Base-by-base conservation (phyloP, 108 stramenopile species). In the Cyclotella sp. region DNA sequence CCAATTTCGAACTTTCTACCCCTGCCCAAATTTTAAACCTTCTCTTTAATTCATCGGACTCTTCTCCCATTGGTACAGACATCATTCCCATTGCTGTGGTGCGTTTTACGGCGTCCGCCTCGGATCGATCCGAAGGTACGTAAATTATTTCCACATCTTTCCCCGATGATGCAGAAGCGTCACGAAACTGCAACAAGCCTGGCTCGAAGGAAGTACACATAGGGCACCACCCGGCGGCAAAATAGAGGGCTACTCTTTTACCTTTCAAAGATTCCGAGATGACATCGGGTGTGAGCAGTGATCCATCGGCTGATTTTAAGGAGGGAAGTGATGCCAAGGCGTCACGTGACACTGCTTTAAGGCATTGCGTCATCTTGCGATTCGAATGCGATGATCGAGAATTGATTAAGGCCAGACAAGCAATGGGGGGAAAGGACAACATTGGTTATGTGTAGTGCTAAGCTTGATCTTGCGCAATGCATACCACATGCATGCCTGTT, bases 151-250 rank as follows among this genome's bases (percentile, higher is more conserved):
- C 83, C 8, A 91, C 47, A 3, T 76, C 61, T 45, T 82, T 77
- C 14, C 75, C 79, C 14, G 85, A 77, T 22, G 77, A 73, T 2
- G 14, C 22, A 4, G 79, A 68, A 8, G 84, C 85, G 27, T 76
- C 69, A 16, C 72, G 68, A 63, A 84, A 91, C 55, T 82, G 68
- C 5, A 76, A 9, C 58, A 91, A 66, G 54, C 76, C 49, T 26
- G 85, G 87, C 66, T 91, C 90, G 55, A 91, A 87, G 14, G 83
- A 73, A 15, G 83, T 85, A 72, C 90, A 91, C 84, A 83, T 83
- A 24, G 87, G 85, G 45, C 87, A 91, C 90, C 90, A 86, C 26
- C 86, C 86, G 0, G 90, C 90, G 42, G 84, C 81, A 68, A 90
- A 88, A 49, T 90, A 90, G 26, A 88, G 76, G 10, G 86, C 90